phyloP scores from a whole-genome alignment of 1,284 basidiomycete species.

The Bondarzewia mesenterica region DNA sequence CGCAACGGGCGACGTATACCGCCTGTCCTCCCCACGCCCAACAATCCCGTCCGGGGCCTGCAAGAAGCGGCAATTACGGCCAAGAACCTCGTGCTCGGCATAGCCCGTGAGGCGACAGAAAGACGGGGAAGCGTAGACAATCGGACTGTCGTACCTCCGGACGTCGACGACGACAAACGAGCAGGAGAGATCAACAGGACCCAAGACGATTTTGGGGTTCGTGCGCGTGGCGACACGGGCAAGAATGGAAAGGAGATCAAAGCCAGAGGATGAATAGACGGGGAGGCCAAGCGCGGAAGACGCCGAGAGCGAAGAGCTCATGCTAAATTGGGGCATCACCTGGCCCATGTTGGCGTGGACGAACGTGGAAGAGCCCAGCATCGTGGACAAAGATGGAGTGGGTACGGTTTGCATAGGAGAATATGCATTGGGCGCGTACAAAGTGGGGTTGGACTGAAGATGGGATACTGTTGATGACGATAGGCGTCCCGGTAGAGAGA shows the following conservation, averaged over 20 bases:
- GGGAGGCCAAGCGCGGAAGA: conserved; percentile 30
- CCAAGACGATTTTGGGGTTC: conserved; percentile 72
- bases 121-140: conserved; percentile 80
- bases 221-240: conserved; percentile 70
- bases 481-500: too few relatives aligned
- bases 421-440: too few relatives aligned
- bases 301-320: conserved; percentile 21
- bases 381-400: too few relatives aligned
- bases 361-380: too few relatives aligned
- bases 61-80: conserved; percentile 85
- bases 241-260: conserved; percentile 82
- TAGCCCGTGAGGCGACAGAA: conserved; percentile 86
- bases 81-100: conserved; percentile 68
- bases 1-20: conserved; percentile 61
- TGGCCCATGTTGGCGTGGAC: too few relatives aligned
- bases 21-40: conserved; percentile 55
- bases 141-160: conserved; percentile 71
- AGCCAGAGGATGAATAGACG: conserved; percentile 85
- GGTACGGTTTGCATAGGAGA: too few relatives aligned
- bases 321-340: conserved; percentile 21
- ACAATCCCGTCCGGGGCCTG: conserved; percentile 70
- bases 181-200: conserved; percentile 88
- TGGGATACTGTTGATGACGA: too few relatives aligned
- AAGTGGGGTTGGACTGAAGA: too few relatives aligned
- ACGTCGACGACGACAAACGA: conserved; percentile 86